Conservation (phyloP, 805 yeast genomes). For the Millerago galiae region DNA sequence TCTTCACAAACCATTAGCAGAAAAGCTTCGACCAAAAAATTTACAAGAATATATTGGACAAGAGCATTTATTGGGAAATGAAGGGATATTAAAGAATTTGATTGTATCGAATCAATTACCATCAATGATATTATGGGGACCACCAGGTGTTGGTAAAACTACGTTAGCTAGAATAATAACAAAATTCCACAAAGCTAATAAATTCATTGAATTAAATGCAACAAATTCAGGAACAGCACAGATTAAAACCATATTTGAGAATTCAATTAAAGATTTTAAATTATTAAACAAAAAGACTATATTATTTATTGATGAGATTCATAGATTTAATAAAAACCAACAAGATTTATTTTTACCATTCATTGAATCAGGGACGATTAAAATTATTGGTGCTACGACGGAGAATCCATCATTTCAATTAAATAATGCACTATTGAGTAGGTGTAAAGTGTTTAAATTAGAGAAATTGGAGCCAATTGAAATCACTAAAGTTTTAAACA, state of each 20-base stretch:
- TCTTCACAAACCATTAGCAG: conserved; percentile 51
- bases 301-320: conserved; percentile 88
- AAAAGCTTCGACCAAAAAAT: conserved; percentile 69
- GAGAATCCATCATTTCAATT: conserved; percentile 87
- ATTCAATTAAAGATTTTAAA: conserved; percentile 28
- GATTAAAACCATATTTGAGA: conserved; percentile 52
- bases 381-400: conserved; percentile 93
- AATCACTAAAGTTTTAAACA: conserved; percentile 41
- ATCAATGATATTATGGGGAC: conserved; percentile 89
- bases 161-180: conserved; percentile 60
- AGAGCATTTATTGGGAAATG: conserved; percentile 57
- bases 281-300: conserved; percentile 50
- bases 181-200: conserved; percentile 31
- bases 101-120: conserved; percentile 61
- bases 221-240: conserved; percentile 66
- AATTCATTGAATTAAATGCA: conserved; percentile 80
- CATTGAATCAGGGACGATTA: conserved; percentile 77
- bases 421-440: conserved; percentile 72
- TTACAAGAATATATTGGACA: conserved; percentile 82
- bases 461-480: conserved; percentile 46
- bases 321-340: conserved; percentile 77
- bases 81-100: conserved; percentile 63
- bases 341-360: conserved; percentile 83
- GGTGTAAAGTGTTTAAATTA: conserved; percentile 77
- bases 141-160: conserved; percentile 92